These are phyloP conservation scores for Clarkia xantiana DNA, from an alignment of 345 rosid genomes.

Conservation along the genomic window DNA sequence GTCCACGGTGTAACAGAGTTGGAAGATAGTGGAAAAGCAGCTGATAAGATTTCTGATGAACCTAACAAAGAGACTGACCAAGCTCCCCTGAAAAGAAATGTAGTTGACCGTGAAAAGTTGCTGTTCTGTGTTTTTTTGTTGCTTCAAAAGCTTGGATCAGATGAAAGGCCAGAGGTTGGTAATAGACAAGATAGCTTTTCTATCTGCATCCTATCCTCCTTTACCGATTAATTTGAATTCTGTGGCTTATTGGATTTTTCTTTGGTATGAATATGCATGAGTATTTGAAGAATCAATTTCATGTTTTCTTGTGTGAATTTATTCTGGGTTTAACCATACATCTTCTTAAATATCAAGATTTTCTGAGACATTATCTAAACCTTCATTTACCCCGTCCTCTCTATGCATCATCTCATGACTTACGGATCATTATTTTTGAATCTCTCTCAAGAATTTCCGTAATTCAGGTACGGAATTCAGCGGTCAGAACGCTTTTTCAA, in stretches of 20 bases:
- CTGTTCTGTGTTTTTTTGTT: slow-evolving; percentile 72
- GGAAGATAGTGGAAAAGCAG: slow-evolving; percentile 31
- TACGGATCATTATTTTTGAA: too few species aligned
- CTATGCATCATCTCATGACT: too few species aligned
- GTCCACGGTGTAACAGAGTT: slow-evolving; percentile 19
- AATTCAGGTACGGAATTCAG: slow-evolving; percentile 88
- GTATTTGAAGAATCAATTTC: background rate
- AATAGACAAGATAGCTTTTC: background rate
- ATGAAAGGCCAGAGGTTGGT: slow-evolving; percentile 92
- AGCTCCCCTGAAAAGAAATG: slow-evolving; percentile 12
- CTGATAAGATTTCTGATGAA: slow-evolving; percentile 18
- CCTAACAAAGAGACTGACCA: slow-evolving; percentile 19
- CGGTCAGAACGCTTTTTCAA: slow-evolving; percentile 89
- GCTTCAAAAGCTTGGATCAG: slow-evolving; percentile 88
- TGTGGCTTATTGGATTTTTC: too few species aligned
- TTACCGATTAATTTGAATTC: too few species aligned
- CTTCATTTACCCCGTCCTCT: background rate
- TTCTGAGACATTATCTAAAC: background rate
- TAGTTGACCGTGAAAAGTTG: slow-evolving; percentile 49
- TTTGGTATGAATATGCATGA: too few species aligned
- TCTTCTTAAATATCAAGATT: too few species aligned
- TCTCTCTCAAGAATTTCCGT: background rate
- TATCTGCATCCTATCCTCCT: background rate
- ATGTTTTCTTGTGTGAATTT: background rate
- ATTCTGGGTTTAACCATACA: too few species aligned